Conservation (phyloP, 345 rosid genomes). For the Eucalyptus fibrosa region DNA sequence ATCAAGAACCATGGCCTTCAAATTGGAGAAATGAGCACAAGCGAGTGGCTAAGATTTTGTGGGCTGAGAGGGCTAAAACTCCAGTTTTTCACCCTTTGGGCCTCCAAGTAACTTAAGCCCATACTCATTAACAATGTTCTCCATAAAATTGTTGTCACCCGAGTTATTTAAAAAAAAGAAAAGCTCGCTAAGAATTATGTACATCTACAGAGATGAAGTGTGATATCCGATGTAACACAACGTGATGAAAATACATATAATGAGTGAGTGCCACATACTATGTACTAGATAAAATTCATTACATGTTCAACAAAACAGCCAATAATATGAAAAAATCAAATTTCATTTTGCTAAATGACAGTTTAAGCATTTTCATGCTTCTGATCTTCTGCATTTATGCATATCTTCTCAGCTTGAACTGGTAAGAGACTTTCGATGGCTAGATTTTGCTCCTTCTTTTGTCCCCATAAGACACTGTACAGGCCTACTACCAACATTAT, state of each 20-base stretch:
- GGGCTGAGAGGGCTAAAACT: not conserved
- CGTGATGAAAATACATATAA: not conserved
- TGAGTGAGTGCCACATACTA: not conserved
- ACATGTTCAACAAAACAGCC: not conserved
- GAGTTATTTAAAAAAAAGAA: not conserved
- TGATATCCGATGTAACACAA: not conserved
- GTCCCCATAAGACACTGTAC: slow-evolving; percentile 75
- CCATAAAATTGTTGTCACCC: not conserved
- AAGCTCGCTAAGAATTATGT: not conserved
- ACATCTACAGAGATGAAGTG: not conserved
- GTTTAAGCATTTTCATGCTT: not conserved
- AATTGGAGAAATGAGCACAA: not conserved
- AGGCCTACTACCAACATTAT: slow-evolving; percentile 50
- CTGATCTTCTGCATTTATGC: not conserved
- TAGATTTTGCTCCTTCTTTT: slow-evolving; percentile 8
- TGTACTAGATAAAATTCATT: not conserved
- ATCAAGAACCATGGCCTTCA: not conserved
- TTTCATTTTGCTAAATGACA: not conserved
- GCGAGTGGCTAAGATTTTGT: not conserved
- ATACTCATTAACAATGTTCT: not conserved
- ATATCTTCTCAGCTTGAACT: not conserved
- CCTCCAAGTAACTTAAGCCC: not conserved
- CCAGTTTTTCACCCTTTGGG: not conserved
- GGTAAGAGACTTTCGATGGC: not conserved
- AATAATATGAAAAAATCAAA: not conserved